These are phyloP conservation scores for Jamesozyma spencerorum DNA, from an alignment of 805 yeast species.

Conservation along the genomic window DNA sequence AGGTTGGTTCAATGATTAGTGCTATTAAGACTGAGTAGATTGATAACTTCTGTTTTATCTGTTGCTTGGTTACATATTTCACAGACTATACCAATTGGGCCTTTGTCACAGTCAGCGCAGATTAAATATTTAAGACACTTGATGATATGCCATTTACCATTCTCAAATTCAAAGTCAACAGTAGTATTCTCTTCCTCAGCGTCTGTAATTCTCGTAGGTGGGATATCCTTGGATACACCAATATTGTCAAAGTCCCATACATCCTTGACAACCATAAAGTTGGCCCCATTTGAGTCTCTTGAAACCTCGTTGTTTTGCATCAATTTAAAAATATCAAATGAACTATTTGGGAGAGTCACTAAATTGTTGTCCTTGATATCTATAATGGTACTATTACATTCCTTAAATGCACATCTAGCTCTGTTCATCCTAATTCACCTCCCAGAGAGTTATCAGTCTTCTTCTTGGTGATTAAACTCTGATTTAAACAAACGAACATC, in stretches of 20 bases:
- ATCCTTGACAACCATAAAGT: conserved; percentile 41
- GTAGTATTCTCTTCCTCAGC: conserved; percentile 8
- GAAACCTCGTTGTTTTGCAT: conserved; percentile 7
- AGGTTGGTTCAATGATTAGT: too few species aligned
- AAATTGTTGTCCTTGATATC: conserved; percentile 6
- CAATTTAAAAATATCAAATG: conserved; percentile 14
- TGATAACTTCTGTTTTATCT: conserved; percentile 23
- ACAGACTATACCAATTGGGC: conserved; percentile 62
- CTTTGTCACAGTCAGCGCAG: conserved; percentile 72
- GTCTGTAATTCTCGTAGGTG: conserved; percentile 3
- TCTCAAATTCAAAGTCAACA: conserved; percentile 14
- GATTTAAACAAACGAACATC: too few species aligned
- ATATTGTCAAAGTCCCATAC: conserved; percentile 77
- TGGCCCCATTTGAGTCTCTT: not conserved
- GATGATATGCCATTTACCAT: conserved; percentile 17
- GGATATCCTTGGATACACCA: conserved; percentile 50
- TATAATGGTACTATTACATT: conserved; percentile 18
- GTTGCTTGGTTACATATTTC: conserved; percentile 23
- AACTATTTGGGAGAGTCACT: conserved; percentile 6
- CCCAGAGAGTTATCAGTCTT: too few species aligned
- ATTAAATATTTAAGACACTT: conserved; percentile 45
- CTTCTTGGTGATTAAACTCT: too few species aligned
- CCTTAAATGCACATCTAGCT: conserved; percentile 21
- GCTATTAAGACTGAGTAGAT: conserved; percentile 40
- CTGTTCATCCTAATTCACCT: conserved; percentile 10